Percentiles rank a stretch among this genome's conserved stretches.
Evolutionary conservation across 257 asterid species (phyloP).

Genomic region (Nicotiana otophora): DNA sequence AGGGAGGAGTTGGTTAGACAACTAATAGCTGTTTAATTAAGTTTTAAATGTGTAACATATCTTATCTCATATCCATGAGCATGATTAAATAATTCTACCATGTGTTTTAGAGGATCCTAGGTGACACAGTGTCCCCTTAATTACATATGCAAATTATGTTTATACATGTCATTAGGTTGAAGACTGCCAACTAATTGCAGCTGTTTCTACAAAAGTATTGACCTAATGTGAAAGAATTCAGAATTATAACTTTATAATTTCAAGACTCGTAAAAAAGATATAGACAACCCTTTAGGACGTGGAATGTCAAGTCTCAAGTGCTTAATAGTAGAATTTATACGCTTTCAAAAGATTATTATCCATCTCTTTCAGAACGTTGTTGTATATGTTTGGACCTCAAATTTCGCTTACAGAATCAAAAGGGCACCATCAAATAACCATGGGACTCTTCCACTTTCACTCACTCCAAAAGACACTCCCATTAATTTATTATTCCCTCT

Average conservation of each 20-base stretch:
- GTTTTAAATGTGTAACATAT: background rate
- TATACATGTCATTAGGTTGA: background rate
- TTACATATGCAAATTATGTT: background rate
- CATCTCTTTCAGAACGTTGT: no score
- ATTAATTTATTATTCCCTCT: background rate
- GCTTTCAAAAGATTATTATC: no score
- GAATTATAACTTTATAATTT: no score
- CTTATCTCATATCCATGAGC: background rate
- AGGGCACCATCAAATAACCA: background rate
- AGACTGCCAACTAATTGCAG: background rate
- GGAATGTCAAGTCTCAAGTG: no score
- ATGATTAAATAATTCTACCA: constrained; percentile 2
- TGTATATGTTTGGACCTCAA: no score
- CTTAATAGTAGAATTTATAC: no score
- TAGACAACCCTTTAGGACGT: no score
- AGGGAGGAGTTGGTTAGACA: background rate
- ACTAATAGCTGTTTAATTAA: background rate
- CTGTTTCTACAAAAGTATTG: background rate
- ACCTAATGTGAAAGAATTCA: no score
- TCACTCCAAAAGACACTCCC: background rate
- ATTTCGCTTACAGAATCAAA: no score
- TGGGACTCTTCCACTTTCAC: background rate
- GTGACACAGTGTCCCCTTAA: background rate
- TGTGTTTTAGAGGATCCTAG: background rate
- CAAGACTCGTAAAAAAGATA: no score